Evolutionary conservation across 140 eudicot genomes (phyloP), one percentile per base, ranked within the genome.

Genomic region (Stevia rebaudiana): DNA sequence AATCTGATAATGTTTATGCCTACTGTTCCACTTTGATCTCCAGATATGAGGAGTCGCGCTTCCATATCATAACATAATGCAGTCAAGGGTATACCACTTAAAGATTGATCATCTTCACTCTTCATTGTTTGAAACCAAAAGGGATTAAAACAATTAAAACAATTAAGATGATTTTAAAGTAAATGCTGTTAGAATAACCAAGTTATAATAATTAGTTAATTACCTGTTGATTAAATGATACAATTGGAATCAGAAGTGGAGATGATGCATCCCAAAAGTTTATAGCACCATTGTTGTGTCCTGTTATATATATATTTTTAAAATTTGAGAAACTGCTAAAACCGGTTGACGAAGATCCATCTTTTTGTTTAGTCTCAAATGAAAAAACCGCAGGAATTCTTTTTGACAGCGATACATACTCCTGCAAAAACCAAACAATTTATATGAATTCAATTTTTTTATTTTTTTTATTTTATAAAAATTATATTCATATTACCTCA

Each of bases 21-120:
- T 62, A 92, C 96, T 54, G 56, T 85, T 74, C 98, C 98, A 79
- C 74, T 81, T 83, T 88, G 90, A 76, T 92, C 98, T 71, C 98
- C 96, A 71, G 98, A 85, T 70, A 92, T 57, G 37, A 92, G 95
- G 16, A 81, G 62, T 42, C 81, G 83, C 52, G 84, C 65, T 65
- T 88, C 82, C 60, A 68, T 68, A 71, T 67, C 75, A 46, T 76
- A 83, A 62, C 82, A 73, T 64, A 92, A 63, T 6, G 95, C 85
- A 53, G 96, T 82, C 63, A 85, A 49, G 17, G 95, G 90, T 75
- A 84, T 71, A 48, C 94, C 95, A 60, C 92, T 85, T 63, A 63
- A 36, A 36, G 98, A 81, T 51, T 65, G 62, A 70, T 85, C 95
- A 74, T 81, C 88, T 64, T 92, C 96, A 49, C 79, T 85, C 96